These are phyloP conservation scores for Cyphellophora attinorum DNA, from an alignment of 2,329 filamentous ascomycete species.

Conservation along the genomic window DNA sequence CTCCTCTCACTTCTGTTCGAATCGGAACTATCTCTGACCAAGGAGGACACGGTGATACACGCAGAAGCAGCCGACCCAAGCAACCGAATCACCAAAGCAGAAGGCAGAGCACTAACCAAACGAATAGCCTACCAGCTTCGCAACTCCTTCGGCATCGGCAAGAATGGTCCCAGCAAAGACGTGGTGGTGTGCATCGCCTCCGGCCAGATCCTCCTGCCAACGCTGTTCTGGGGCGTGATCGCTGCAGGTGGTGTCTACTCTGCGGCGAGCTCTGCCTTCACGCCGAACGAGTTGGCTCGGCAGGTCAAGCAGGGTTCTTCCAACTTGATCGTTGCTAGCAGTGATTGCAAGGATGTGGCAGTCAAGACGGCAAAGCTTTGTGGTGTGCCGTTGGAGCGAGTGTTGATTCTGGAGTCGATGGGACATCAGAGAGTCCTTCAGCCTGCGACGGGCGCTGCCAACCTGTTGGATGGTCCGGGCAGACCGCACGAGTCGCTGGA, in stretches of 20 bases:
- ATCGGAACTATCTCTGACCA: conserved; percentile 10
- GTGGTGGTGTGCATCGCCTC: conserved; percentile 49
- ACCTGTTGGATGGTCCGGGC: conserved; percentile 8
- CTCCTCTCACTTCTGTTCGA: conserved; percentile 15
- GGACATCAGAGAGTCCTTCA: conserved; percentile 24
- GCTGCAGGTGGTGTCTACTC: conserved; percentile 52
- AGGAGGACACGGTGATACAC: conserved; percentile 46
- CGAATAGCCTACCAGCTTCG: conserved; percentile 48
- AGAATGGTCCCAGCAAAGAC: conserved; percentile 38
- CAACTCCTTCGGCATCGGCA: conserved; percentile 43
- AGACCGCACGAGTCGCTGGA: conserved; percentile 26
- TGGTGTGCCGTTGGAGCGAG: conserved; percentile 34
- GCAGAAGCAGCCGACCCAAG: conserved; percentile 47
- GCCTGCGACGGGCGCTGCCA: conserved; percentile 6
- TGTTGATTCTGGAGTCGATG: conserved; percentile 42
- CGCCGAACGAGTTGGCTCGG: conserved; percentile 9
- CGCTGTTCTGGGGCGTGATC: conserved; percentile 47
- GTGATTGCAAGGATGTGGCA: conserved; percentile 38
- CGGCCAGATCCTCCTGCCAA: conserved; percentile 46
- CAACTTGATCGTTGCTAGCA: conserved; percentile 36
- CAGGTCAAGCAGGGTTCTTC: conserved; percentile 14
- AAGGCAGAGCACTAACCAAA: conserved; percentile 40
- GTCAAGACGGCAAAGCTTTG: conserved; percentile 41
- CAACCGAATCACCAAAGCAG: conserved; percentile 43
- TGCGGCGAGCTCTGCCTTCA: conserved; percentile 15